Conservation (phyloP, 2,329 filamentous ascomycete genomes). For the Sclerotinia glacialis region DNA sequence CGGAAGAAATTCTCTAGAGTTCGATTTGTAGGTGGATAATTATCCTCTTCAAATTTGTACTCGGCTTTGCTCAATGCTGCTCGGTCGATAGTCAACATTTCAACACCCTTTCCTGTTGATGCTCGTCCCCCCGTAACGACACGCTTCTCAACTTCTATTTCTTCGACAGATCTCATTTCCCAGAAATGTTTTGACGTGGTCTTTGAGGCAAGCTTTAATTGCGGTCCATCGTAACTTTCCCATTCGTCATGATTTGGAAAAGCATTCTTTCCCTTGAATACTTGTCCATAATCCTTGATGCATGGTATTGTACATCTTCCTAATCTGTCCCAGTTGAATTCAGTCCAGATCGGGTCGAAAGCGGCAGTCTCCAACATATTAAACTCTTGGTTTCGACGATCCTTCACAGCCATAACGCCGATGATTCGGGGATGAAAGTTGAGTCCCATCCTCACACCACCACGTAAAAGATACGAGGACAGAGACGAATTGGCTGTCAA, state of each 20-base stretch:
- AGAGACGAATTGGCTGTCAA: constrained; percentile 54
- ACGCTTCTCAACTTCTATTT: constrained; percentile 22
- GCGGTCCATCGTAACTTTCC: constrained; percentile 50
- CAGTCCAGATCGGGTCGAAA: constrained; percentile 57
- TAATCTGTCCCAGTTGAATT: constrained; percentile 53
- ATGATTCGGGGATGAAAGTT: constrained; percentile 56
- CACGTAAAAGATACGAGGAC: constrained; percentile 53
- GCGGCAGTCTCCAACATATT: constrained; percentile 56
- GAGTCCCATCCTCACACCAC: constrained; percentile 55
- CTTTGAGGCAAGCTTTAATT: constrained; percentile 38
- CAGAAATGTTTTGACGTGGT: constrained; percentile 34
- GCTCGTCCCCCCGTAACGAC: constrained; percentile 27
- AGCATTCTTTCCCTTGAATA: constrained; percentile 49
- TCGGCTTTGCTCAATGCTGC: constrained; percentile 40
- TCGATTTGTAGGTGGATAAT: constrained; percentile 54
- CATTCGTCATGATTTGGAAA: constrained; percentile 50
- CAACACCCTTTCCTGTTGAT: constrained; percentile 7
- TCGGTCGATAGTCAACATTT: constrained; percentile 29
- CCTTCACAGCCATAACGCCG: constrained; percentile 56
- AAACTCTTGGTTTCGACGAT: constrained; percentile 52
- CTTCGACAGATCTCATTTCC: constrained; percentile 29
- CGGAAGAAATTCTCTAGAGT: constrained; percentile 55
- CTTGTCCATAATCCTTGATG: constrained; percentile 51
- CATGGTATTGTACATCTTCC: constrained; percentile 54
- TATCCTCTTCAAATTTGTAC: constrained; percentile 50